phyloP scores from a whole-genome alignment of 331 rosid genomes.

The Quercus tomentella region DNA sequence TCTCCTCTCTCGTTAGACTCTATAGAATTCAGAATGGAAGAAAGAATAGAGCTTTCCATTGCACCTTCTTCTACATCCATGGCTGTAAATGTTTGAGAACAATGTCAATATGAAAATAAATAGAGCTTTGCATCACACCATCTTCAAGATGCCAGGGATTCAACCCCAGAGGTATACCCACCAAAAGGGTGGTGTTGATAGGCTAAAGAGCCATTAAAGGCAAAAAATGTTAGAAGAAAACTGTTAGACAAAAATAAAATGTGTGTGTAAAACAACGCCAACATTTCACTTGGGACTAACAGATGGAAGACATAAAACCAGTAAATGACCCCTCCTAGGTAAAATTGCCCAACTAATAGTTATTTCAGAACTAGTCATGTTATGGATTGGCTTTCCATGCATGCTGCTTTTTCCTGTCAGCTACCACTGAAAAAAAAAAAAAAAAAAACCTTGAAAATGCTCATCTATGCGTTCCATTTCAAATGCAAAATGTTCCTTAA shows the following conservation, averaged over 20 bases:
- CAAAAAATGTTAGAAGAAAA: too few relatives aligned
- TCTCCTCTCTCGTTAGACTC: constrained; percentile 19
- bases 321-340: background rate
- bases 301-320: background rate
- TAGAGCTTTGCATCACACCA: too few relatives aligned
- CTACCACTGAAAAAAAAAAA: background rate
- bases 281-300: background rate
- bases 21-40: constrained; percentile 15
- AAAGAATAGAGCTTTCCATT: constrained; percentile 31
- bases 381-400: background rate
- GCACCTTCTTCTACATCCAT: constrained; percentile 46
- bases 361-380: background rate
- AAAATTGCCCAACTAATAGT: background rate
- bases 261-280: background rate
- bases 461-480: background rate
- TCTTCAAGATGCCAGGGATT: too few relatives aligned
- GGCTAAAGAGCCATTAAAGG: too few relatives aligned
- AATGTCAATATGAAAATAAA: constrained; percentile 15
- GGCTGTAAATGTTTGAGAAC: constrained; percentile 31
- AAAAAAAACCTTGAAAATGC: background rate
- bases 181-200: too few relatives aligned
- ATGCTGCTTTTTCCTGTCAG: background rate
- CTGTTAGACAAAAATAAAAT: too few relatives aligned
- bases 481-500: background rate
- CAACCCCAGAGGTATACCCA: too few relatives aligned